Conservation (phyloP, 2,329 filamentous ascomycete genomes). For the Pseudocercospora vitis region DNA sequence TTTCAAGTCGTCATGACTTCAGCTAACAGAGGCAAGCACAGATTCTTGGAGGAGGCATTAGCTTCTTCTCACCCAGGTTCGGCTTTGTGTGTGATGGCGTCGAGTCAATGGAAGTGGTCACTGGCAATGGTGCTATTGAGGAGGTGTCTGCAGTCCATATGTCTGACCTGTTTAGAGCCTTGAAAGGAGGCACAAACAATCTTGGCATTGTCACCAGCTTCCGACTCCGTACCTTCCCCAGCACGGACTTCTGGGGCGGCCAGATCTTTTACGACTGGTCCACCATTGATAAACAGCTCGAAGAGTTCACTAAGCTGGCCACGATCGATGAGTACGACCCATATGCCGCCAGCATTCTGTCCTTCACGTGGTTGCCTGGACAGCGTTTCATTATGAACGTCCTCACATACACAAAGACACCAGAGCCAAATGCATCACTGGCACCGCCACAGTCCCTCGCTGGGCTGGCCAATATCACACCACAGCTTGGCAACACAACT, state of each 20-base stretch:
- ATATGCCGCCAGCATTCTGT: conserved; percentile 23
- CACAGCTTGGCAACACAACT: not conserved
- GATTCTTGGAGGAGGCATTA: conserved; percentile 33
- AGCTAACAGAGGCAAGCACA: no score
- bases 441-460: not conserved
- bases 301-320: not conserved
- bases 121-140: conserved; percentile 25
- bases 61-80: conserved; percentile 29
- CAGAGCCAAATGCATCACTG: conserved; percentile 1
- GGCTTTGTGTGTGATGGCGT: conserved; percentile 35
- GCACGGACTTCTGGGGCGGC: conserved; percentile 15
- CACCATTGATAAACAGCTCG: not conserved
- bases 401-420: conserved; percentile 6
- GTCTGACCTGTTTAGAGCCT: conserved; percentile 29
- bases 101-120: conserved; percentile 30
- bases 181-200: conserved; percentile 30
- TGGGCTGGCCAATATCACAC: conserved; percentile 1
- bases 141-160: conserved; percentile 22
- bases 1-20: no score
- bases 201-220: conserved; percentile 33
- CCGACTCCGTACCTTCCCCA: conserved; percentile 22
- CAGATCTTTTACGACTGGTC: not conserved
- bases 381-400: not conserved
- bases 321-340: conserved; percentile 42
- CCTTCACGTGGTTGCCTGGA: not conserved